These are phyloP conservation scores for Pseudocercospora musae DNA, from an alignment of 2,329 filamentous ascomycete species.

Conservation along the genomic window DNA sequence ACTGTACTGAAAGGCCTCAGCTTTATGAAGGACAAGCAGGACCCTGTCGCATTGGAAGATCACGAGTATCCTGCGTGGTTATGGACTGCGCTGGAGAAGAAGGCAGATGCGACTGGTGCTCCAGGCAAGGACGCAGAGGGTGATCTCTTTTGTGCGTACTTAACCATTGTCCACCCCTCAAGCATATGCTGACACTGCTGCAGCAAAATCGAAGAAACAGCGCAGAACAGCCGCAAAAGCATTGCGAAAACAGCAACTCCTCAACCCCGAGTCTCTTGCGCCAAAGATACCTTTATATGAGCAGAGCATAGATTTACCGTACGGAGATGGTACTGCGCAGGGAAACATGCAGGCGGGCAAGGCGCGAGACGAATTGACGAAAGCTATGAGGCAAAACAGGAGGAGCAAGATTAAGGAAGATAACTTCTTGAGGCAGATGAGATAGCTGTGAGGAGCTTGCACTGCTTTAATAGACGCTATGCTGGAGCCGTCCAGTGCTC, in stretches of 20 bases:
- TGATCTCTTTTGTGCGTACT: constrained; percentile 73
- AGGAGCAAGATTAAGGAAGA: constrained; percentile 75
- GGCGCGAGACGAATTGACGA: constrained; percentile 62
- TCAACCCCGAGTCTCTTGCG: constrained; percentile 62
- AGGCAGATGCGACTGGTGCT: constrained; percentile 42
- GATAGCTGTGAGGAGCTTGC: constrained; percentile 31
- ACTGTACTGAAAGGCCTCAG: constrained; percentile 71
- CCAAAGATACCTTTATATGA: constrained; percentile 69
- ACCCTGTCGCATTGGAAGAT: constrained; percentile 72
- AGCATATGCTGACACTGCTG: neutral
- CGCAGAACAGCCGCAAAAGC: constrained; percentile 67
- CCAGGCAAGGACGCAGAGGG: constrained; percentile 56
- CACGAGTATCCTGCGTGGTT: constrained; percentile 77
- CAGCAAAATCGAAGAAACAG: constrained; percentile 83
- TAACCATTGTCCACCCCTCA: neutral
- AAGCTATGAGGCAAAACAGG: constrained; percentile 70
- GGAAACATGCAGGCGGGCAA: constrained; percentile 46
- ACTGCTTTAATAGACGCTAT: neutral
- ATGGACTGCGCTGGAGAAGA: constrained; percentile 66
- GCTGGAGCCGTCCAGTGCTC: neutral
- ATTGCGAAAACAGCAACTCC: constrained; percentile 59
- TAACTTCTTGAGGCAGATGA: constrained; percentile 81
- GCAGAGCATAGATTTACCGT: constrained; percentile 72
- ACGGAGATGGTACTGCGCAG: constrained; percentile 47
- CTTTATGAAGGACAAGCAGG: constrained; percentile 68